A percentile compares a stretch with the other conserved stretches of the same genome.
Conservation (phyloP, 2,329 filamentous ascomycete species). For the Parafenestella ontariensis region DNA sequence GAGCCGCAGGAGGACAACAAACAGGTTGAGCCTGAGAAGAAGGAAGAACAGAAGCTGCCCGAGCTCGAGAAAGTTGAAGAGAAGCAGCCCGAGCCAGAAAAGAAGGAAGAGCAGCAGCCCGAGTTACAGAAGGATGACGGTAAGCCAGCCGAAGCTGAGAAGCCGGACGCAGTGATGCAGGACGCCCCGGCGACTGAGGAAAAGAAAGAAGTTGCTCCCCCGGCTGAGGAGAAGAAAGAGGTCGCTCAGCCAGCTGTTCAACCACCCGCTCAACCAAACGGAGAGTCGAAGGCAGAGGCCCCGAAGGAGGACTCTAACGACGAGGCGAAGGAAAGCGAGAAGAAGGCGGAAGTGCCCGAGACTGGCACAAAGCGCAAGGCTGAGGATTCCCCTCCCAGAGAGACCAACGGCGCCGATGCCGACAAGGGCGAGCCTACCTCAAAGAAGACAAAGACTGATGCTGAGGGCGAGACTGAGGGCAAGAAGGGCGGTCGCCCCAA, state of each 20-base stretch:
- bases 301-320: slow-evolving; percentile 29
- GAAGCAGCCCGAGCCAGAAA: slow-evolving; percentile 35
- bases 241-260: slow-evolving; percentile 27
- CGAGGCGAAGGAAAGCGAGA: slow-evolving; percentile 35
- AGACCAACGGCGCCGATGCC: slow-evolving; percentile 27
- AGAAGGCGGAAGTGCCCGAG: slow-evolving; percentile 42
- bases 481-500: slow-evolving; percentile 52
- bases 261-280: slow-evolving; percentile 25
- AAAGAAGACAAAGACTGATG: slow-evolving; percentile 35
- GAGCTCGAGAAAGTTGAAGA: slow-evolving; percentile 37
- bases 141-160: slow-evolving; percentile 39
- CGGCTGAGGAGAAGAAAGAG: slow-evolving; percentile 29
- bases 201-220: slow-evolving; percentile 28
- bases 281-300: slow-evolving; percentile 21
- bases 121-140: slow-evolving; percentile 35
- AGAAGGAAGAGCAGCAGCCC: slow-evolving; percentile 43
- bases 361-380: slow-evolving; percentile 47
- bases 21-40: slow-evolving; percentile 41
- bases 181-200: slow-evolving; percentile 24
- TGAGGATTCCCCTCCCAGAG: slow-evolving; percentile 27
- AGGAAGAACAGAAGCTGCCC: slow-evolving; percentile 27
- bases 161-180: slow-evolving; percentile 40
- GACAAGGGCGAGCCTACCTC: slow-evolving; percentile 33
- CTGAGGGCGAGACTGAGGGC: slow-evolving; percentile 39
- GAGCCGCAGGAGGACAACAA: slow-evolving; percentile 38